Evolutionary conservation across 257 asterid species (phyloP).

Genomic region (Gentiana straminea): DNA sequence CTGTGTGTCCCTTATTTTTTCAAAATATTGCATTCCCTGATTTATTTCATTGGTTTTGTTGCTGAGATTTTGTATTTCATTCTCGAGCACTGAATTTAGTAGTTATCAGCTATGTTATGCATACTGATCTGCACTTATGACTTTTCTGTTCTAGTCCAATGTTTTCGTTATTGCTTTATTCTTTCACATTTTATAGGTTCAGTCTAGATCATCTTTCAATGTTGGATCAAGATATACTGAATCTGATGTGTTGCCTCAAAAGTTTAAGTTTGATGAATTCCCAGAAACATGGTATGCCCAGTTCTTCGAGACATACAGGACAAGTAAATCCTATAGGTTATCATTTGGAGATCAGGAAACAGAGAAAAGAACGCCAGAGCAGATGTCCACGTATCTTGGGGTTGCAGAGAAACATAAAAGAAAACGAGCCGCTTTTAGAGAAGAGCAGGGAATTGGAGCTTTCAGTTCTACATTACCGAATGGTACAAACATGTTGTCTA

Average conservation of each 20-base stretch:
- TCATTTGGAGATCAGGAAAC: constrained; percentile 61
- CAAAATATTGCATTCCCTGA: too few relatives aligned
- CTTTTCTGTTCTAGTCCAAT: not conserved
- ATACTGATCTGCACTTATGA: too few relatives aligned
- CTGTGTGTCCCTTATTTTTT: too few relatives aligned
- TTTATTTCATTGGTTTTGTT: too few relatives aligned
- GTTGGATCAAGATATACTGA: constrained; percentile 57
- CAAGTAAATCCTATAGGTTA: constrained; percentile 57
- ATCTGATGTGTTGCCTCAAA: constrained; percentile 46
- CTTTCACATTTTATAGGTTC: constrained; percentile 28
- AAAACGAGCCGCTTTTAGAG: constrained; percentile 55
- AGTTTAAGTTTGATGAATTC: constrained; percentile 58
- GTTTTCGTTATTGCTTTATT: constrained; percentile 1
- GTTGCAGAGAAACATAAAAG: constrained; percentile 79
- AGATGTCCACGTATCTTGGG: constrained; percentile 73
- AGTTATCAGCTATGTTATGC: too few relatives aligned
- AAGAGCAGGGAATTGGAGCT: constrained; percentile 19
- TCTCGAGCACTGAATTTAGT: too few relatives aligned
- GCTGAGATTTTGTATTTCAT: too few relatives aligned
- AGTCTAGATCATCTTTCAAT: constrained; percentile 38
- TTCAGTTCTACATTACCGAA: constrained; percentile 27
- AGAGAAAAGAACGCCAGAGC: constrained; percentile 86
- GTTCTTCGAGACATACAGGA: constrained; percentile 65
- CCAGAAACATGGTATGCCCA: constrained; percentile 88
- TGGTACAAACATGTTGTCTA: constrained; percentile 34